These are phyloP conservation scores for Volvariella surrecta DNA, from an alignment of 1,284 basidiomycete genomes.

Conservation along the genomic window DNA sequence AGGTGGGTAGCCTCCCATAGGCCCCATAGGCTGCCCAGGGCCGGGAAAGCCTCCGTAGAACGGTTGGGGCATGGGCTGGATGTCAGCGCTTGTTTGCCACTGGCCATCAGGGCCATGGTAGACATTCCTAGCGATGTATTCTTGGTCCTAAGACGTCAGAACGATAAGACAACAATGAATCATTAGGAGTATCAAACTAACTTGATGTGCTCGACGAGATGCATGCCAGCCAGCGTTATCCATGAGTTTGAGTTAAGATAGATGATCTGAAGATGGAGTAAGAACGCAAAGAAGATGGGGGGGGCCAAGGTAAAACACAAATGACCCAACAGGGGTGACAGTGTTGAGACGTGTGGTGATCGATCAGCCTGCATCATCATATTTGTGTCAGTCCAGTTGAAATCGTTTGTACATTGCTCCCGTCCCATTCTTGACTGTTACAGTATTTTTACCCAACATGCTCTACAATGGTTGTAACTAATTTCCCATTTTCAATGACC, in stretches of 20 bases:
- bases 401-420: too few relatives aligned
- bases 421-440: too few relatives aligned
- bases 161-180: constrained; percentile 7
- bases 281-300: background rate
- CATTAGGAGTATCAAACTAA: constrained; percentile 10
- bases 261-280: background rate
- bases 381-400: too few relatives aligned
- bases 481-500: constrained; percentile 73
- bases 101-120: constrained; percentile 41
- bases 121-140: constrained; percentile 25
- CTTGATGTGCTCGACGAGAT: constrained; percentile 39
- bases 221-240: constrained; percentile 68
- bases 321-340: background rate
- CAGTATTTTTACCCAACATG: constrained; percentile 69
- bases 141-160: constrained; percentile 33
- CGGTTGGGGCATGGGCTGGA: constrained; percentile 47
- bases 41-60: constrained; percentile 46
- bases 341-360: background rate
- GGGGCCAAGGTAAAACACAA: background rate
- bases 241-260: constrained; percentile 36
- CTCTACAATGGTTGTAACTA: constrained; percentile 86
- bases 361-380: too few relatives aligned
- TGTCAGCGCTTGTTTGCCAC: constrained; percentile 44
- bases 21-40: constrained; percentile 11
- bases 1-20: constrained; percentile 6